These are phyloP conservation scores for Dalbergia oliveri DNA, from an alignment of 306 rosid genomes.

Conservation along the genomic window DNA sequence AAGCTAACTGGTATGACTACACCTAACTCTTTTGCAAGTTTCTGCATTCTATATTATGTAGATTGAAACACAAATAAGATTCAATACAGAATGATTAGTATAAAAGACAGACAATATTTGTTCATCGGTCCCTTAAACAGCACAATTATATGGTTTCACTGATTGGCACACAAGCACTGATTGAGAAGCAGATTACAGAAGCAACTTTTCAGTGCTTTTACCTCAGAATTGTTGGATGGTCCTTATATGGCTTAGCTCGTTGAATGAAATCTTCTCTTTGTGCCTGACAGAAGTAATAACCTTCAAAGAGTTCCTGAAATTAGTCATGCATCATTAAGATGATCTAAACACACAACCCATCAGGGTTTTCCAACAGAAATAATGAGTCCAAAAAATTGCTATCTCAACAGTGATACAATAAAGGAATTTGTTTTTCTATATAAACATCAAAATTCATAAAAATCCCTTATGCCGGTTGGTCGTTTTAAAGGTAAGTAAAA, in stretches of 20 bases:
- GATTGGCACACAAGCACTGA: slow-evolving; percentile 19
- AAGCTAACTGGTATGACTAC: slow-evolving; percentile 95
- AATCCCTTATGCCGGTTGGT: too few species aligned
- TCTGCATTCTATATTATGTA: slow-evolving; percentile 76
- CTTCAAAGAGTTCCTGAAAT: slow-evolving; percentile 92
- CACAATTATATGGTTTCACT: slow-evolving; percentile 20
- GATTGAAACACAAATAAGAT: slow-evolving; percentile 43
- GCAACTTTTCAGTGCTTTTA: slow-evolving; percentile 44
- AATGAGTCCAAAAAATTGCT: neutral
- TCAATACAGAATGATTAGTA: slow-evolving; percentile 26
- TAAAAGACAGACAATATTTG: slow-evolving; percentile 25
- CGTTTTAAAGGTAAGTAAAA: too few species aligned
- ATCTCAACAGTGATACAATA: too few species aligned
- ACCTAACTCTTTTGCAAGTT: slow-evolving; percentile 84
- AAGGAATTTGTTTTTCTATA: too few species aligned
- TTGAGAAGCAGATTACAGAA: slow-evolving; percentile 36
- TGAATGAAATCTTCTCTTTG: slow-evolving; percentile 84
- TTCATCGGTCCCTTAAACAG: slow-evolving; percentile 22
- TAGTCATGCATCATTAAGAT: slow-evolving; percentile 40
- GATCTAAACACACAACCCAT: slow-evolving; percentile 31
- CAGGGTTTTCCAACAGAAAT: slow-evolving; percentile 19
- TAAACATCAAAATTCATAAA: too few species aligned
- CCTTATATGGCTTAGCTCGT: slow-evolving; percentile 85
- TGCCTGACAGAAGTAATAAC: slow-evolving; percentile 97
- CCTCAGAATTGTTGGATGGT: slow-evolving; percentile 91